Base-by-base conservation (phyloP, 75 land plant species). In the Adiantum capillusveneris region DNA sequence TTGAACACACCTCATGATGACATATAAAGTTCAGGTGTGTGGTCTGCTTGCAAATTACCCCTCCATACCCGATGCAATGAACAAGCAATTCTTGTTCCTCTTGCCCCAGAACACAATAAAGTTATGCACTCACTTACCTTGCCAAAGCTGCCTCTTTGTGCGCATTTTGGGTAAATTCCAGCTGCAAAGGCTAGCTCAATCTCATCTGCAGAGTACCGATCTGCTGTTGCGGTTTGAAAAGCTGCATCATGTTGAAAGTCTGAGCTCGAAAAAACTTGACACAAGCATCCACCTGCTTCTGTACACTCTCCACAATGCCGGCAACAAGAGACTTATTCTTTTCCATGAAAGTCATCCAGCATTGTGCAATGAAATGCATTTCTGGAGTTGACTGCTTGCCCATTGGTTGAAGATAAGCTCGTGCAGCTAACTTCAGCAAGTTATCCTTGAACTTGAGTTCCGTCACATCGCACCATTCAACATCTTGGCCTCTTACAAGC, bases 401-500 rank as follows among this genome's bases (percentile, higher is more conserved):
- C 24, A 24, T 24, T 53, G 55, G 55, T 27, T 53, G 55, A 2
- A 53, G 28, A 24, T 53, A 53, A 3, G 55, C 55, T 1, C 55
- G 25, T 11, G 55, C 55, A 1, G 55, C 55, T 14, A 24, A 24
- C 14, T 53, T 53, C 29, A 53, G 55, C 29, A 53, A 24, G 3
- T 53, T 26, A 26, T 53, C 55, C 29, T 53, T 53, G 14, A 53
- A 53, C 9, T 26, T 53, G 6, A 53, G 25, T 25, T 24, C 24
- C 2, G 55, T 19, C 9, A 53, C 24, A 26, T 53, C 55, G 25
- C 55, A 53, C 55, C 55, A 53, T 5, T 53, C 55, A 46, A 46
- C 22, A 2, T 46, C 50, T 5, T 34, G 37, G 37, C 37, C 37
- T 34, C 9, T 34, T 3, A 21, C 22, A 6, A 14, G 3, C 27